phyloP scores from a whole-genome alignment of 2,329 filamentous ascomycete species.

The Botrytis paeoniae region DNA sequence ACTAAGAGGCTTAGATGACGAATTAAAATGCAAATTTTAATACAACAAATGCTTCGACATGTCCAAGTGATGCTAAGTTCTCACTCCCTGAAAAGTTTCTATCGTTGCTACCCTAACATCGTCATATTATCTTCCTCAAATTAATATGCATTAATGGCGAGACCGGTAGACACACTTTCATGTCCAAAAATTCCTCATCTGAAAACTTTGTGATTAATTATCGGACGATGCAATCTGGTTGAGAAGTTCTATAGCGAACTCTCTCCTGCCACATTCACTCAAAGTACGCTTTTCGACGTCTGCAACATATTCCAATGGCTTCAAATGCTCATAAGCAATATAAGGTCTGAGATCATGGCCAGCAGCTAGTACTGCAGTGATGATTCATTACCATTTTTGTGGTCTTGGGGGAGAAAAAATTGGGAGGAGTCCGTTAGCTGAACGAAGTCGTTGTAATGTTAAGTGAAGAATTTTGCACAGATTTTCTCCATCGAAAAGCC shows the following conservation, averaged over 20 bases:
- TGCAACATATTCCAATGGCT: background rate
- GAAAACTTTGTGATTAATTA: background rate
- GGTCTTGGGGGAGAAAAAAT: background rate
- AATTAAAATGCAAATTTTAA: background rate
- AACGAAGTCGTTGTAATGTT: background rate
- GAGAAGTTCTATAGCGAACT: background rate
- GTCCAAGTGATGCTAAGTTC: background rate
- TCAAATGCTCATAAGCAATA: background rate
- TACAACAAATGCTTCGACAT: background rate
- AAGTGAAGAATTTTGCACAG: background rate
- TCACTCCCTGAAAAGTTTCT: background rate
- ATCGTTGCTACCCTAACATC: background rate
- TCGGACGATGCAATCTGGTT: background rate
- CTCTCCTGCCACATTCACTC: no score
- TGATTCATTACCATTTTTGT: background rate
- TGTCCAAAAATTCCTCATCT: background rate
- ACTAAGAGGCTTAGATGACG: background rate
- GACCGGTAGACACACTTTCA: background rate
- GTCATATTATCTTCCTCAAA: background rate
- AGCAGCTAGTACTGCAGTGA: background rate
- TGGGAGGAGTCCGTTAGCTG: background rate
- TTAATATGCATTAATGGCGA: background rate
- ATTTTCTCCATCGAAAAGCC: background rate
- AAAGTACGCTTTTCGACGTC: background rate
- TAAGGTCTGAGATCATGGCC: background rate